Base-by-base conservation (phyloP, 331 rosid genomes). In the Dryas integrifolia region DNA sequence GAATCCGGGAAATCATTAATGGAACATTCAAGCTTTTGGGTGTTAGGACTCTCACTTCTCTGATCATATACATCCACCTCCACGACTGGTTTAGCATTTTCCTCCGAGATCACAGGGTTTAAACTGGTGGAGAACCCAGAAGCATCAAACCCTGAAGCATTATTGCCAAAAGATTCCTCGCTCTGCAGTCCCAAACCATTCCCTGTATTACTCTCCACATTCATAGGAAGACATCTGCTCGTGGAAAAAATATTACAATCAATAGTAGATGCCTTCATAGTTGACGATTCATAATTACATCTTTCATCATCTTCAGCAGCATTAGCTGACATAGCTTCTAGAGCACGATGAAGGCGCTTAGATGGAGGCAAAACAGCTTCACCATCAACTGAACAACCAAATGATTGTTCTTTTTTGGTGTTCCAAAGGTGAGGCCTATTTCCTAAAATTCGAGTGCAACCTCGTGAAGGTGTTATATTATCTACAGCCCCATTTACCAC, bases 291-390 rank as follows among this genome's bases (percentile, higher is more conserved):
- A 82, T 85, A 81, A 68, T 43, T 65, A 38, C 80, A 76, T 58
- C 75, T 64, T 64, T 82, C 88, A 72, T 77, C 86, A 74, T 89
- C 96, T 75, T 85, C 95, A 43, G 97, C 97, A 62, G 83, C 96
- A 89, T 87, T 86, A 72, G 97, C 98, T 72, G 97, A 94, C 98
- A 91, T 94, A 57, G 98, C 98, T 87, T 94, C 97, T 62, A 94
- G 79, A 81, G 98, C 98, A 43, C 97, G 98, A 74, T 94, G 97
- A 41, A 91, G 97, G 40, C 97, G 95, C 83, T 94, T 94, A 26
- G 98, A 89, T 13, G 97, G 98, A 39, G 98, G 98, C 70, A 94
- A 86, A 82, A 85, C 90, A 70, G 98, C 93, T 86, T 94, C 98
- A 30, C 83, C 91, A 64, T 88, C 96, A 67, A 87, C 82, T 0